Conservation (phyloP, 2,329 filamentous ascomycete genomes). For the Colletotrichum graminicola region DNA sequence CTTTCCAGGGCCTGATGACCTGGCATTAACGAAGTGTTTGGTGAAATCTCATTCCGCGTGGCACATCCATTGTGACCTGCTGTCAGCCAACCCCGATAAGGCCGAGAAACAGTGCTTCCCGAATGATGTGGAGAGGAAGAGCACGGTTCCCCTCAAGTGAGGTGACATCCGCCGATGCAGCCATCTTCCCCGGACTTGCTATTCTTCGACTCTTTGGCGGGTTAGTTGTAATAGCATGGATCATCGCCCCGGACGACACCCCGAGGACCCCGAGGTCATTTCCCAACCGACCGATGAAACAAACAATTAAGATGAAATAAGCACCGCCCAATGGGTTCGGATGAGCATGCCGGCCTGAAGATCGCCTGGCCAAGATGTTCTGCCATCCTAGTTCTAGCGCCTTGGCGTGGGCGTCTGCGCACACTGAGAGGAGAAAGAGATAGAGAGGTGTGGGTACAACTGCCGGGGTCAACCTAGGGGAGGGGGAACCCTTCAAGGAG, state of each 20-base stretch:
- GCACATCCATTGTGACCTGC: constrained; percentile 8
- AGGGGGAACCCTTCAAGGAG: constrained; percentile 20
- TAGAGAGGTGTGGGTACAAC: background rate
- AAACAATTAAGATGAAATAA: background rate
- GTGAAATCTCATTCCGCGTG: constrained; percentile 8
- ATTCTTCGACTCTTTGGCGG: background rate
- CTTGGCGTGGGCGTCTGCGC: constrained; percentile 9
- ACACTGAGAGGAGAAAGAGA: background rate
- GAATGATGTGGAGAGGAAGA: too few species aligned
- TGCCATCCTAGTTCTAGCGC: constrained; percentile 3
- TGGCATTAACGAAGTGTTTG: constrained; percentile 42
- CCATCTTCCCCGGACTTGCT: constrained; percentile 20
- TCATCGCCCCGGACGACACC: background rate
- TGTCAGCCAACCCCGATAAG: background rate
- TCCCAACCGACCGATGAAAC: background rate
- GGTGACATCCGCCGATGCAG: constrained; percentile 18
- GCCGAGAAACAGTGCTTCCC: background rate
- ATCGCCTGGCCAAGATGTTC: constrained; percentile 4
- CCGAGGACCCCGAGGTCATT: background rate
- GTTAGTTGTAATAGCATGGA: background rate
- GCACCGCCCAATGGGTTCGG: background rate
- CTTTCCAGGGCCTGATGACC: constrained; percentile 7
- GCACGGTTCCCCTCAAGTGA: constrained; percentile 30
- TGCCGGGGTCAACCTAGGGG: constrained; percentile 14
- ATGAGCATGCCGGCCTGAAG: background rate